Evolutionary conservation across 2,329 filamentous ascomycete genomes (phyloP).

Genomic region (Clarireedia monteithiana): DNA sequence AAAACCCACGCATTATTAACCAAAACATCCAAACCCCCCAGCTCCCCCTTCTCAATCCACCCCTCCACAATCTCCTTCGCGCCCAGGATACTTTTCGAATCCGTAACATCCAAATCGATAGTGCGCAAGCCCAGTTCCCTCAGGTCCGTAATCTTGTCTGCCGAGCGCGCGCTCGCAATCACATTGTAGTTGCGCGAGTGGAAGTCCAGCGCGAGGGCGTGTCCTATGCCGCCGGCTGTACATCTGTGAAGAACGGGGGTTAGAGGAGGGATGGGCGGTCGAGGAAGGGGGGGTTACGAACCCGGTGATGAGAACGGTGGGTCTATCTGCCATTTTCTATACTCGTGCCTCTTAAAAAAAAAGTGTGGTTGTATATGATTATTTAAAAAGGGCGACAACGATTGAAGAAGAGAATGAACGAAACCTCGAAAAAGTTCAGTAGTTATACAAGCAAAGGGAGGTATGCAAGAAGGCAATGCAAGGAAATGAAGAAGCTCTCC

Average conservation of each 20-base stretch:
- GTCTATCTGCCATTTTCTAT: neutral
- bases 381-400: no score
- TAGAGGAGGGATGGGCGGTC: neutral
- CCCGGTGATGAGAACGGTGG: neutral
- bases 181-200: constrained; percentile 32
- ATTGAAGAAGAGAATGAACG: no score
- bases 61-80: constrained; percentile 22
- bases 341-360: no score
- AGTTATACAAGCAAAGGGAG: no score
- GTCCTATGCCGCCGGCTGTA: constrained; percentile 32
- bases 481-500: no score
- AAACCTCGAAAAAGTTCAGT: no score
- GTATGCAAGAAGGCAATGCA: no score
- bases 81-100: constrained; percentile 15
- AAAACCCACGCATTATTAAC: constrained; percentile 71
- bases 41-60: constrained; percentile 38
- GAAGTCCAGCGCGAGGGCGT: constrained; percentile 34
- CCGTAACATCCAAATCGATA: constrained; percentile 35
- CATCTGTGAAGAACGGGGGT: constrained; percentile 11
- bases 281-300: neutral
- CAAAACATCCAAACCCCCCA: constrained; percentile 69
- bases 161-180: constrained; percentile 34
- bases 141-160: constrained; percentile 28
- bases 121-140: constrained; percentile 29
- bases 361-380: no score